Base-by-base conservation (phyloP, 768 basidiomycete genomes). In the Lepiota brunneoincarnata region DNA sequence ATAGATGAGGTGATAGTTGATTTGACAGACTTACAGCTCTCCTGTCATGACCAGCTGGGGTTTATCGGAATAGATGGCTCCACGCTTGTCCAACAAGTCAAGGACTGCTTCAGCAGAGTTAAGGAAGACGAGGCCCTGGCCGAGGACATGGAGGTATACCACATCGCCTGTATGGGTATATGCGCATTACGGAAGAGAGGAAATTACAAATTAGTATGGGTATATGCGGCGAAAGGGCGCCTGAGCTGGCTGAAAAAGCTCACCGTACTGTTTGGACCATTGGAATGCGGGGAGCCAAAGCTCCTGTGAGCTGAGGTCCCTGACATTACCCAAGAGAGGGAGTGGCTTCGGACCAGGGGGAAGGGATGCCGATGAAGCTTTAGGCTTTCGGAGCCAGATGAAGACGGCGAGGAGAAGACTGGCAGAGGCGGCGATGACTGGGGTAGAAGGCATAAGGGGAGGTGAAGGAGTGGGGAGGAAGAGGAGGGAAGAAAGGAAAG, bases 51-150 rank as follows among this genome's bases (percentile, higher is more conserved):
- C 74, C 20, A 89, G 70, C 21, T 72, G 69, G 0, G 86, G 86
- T 65, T 86, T 87, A 69, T 90, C 89, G 6, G 88, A 84, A 65
- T 90, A 91, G 24, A 89, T 83, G 7, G 78, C 70, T 6, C 87
- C 86, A 26, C 81, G 78, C 62, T 81, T 86, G 51, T 91, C 88
- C 58, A 92, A 70, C 51, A 92, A 68, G 34, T 89, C 88, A 36
- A 73, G 71, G 0, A 77, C 79, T 0, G 76, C 82, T 35, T 85
- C 77, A 6, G 77, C 75, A 31, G 78, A 79, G 67, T 83, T 87
- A 48, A 90, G 61, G 67, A 91, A 86, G 26, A 90, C 72, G 31
- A 91, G 77, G 1, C 80, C 78, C 56, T 87, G 81, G 0, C 87
- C 85, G 43, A 86, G 73, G 20, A 87, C 68, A 59, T 84, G 82